phyloP scores from a whole-genome alignment of 2,329 filamentous ascomycete species.

The Dothiorella sarmentorum region DNA sequence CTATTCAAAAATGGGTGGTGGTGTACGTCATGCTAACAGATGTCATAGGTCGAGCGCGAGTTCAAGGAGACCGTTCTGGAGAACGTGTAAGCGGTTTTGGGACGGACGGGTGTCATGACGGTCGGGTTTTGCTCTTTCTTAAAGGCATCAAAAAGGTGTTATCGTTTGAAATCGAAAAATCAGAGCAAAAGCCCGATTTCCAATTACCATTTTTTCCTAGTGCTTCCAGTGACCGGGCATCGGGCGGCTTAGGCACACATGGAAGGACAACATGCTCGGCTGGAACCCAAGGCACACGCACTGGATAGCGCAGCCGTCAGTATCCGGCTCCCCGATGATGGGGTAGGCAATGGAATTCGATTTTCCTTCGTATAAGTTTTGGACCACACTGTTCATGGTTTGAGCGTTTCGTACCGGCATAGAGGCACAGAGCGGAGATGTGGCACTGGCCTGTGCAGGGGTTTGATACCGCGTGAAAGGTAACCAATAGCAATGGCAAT shows the following conservation, averaged over 20 bases:
- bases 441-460: not conserved
- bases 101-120: constrained; percentile 28
- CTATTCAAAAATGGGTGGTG: too few species aligned
- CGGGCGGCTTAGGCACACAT: constrained; percentile 5
- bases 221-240: constrained; percentile 14
- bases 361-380: not conserved
- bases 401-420: not conserved
- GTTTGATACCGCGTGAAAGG: not conserved
- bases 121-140: constrained; percentile 24
- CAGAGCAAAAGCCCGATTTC: constrained; percentile 19
- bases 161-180: constrained; percentile 19
- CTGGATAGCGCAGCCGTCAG: not conserved
- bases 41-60: constrained; percentile 68
- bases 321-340: not conserved
- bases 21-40: not conserved
- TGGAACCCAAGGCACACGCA: constrained; percentile 1
- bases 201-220: constrained; percentile 8
- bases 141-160: constrained; percentile 44
- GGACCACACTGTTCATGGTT: not conserved
- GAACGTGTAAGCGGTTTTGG: constrained; percentile 68
- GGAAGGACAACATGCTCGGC: constrained; percentile 1
- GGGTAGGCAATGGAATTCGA: not conserved
- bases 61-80: constrained; percentile 98
- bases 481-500: not conserved
- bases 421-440: not conserved